Percentiles rank a stretch among this genome's conserved stretches.
Conservation (phyloP, 225 moss, liverwort and hornwort species). For the Polytrichum commune region DNA sequence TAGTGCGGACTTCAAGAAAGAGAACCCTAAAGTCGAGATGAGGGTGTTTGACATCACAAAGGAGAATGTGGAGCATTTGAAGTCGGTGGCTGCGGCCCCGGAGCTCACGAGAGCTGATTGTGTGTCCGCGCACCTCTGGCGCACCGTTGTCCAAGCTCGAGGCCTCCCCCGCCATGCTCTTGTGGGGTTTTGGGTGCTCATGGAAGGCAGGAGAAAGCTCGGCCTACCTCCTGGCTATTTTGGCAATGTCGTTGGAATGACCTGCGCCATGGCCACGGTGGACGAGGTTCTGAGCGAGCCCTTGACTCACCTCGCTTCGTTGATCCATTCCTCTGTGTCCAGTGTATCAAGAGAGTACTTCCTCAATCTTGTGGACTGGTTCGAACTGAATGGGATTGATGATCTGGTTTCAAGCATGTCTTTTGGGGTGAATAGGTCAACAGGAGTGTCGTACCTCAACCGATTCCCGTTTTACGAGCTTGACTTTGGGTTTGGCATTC, state of each 20-base stretch:
- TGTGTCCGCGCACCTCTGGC: constrained; percentile 37
- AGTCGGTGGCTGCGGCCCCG: constrained; percentile 5
- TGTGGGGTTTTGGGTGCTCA: constrained; percentile 6
- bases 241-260: constrained; percentile 28
- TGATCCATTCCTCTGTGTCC: constrained; percentile 11
- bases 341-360: constrained; percentile 19
- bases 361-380: constrained; percentile 19
- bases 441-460: constrained; percentile 17
- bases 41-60: constrained; percentile 19
- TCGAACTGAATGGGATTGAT: background rate
- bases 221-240: constrained; percentile 33
- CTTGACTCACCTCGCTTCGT: constrained; percentile 7
- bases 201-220: constrained; percentile 33
- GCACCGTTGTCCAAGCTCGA: constrained; percentile 15
- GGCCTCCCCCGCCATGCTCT: background rate
- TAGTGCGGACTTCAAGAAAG: background rate
- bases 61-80: constrained; percentile 17
- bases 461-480: constrained; percentile 42
- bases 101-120: constrained; percentile 31
- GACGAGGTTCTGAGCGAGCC: constrained; percentile 16
- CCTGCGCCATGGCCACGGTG: constrained; percentile 10
- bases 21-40: background rate
- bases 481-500: constrained; percentile 36
- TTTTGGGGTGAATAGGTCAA: background rate
- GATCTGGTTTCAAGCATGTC: background rate